Base-by-base conservation (phyloP, 768 basidiomycete species). In the Suillus spraguei region DNA sequence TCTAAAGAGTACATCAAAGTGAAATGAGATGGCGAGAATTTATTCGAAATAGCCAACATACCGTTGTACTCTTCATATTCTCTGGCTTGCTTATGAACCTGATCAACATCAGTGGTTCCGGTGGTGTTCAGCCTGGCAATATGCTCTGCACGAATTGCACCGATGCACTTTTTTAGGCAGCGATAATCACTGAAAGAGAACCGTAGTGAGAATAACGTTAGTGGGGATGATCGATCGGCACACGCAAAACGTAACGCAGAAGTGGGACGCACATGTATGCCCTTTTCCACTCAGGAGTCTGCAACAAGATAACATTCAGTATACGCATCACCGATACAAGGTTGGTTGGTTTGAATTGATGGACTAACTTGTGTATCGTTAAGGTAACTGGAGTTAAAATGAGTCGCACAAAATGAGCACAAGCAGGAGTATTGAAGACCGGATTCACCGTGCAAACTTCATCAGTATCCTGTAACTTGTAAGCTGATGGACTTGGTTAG, bases 91-190 rank as follows among this genome's bases (percentile, higher is more conserved):
- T 59, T 28, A 42, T 54, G 58, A 39, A 35, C 32, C n/a, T 54
- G 60, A 60, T 64, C 44, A 14, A 47, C 24, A 32, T 66, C 55
- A 6, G 44, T 56, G 1, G 56, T 60, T n/a, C 50, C 63, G 52
- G 68, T 65, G 36, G 64, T 61, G 60, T 52, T 67, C 52, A 60
- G 63, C 13, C 60, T 41, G 22, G 69, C 63, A 11, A 70, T 42
- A 60, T 77, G 75, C 0, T 73, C 74, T 61, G 75, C 77, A 39
- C 82, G 82, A 61, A 92, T 85, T 2, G 81, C 81, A 16, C 79
- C 78, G 28, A 93, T 87, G 16, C 81, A 79, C 65, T 85, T 88
- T 74, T 92, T 92, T 17, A 94, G 83, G 10, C 81, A 84, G 2
- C 83, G 82, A 69, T 93, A 94, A 71, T 93, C 85, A 71, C 91